phyloP scores from a whole-genome alignment of 805 yeast genomes.

The Scheffersomyces lignosus region DNA sequence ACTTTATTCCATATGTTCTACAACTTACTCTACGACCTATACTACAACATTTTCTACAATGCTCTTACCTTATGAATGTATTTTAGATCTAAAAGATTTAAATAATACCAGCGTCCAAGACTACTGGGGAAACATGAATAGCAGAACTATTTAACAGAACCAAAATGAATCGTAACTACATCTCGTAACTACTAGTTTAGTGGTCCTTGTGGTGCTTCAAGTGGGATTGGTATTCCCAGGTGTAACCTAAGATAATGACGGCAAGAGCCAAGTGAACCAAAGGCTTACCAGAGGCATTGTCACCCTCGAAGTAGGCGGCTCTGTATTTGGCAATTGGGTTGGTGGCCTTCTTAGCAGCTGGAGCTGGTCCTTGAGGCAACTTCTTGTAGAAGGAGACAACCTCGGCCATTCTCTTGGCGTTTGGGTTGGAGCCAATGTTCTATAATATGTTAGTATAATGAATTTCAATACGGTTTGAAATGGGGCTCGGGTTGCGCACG shows the following conservation, averaged over 20 bases:
- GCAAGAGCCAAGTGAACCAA: conserved; percentile 71
- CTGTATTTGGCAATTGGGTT: conserved; percentile 76
- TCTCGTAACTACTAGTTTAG: too few species aligned
- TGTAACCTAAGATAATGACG: conserved; percentile 77
- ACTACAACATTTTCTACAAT: too few species aligned
- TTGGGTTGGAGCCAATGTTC: conserved; percentile 94
- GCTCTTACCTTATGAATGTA: too few species aligned
- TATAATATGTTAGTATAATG: conserved; percentile 36
- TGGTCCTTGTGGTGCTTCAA: conserved; percentile 41
- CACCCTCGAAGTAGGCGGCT: conserved; percentile 83
- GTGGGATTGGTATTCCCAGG: conserved; percentile 92
- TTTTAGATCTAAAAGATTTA: too few species aligned
- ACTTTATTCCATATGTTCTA: too few species aligned
- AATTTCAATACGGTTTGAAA: too few species aligned
- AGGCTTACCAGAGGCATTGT: conserved; percentile 82
- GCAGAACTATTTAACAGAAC: too few species aligned
- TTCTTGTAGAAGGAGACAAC: conserved; percentile 95
- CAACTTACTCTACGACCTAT: too few species aligned
- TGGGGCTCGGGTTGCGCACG: neutral
- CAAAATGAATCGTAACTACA: too few species aligned
- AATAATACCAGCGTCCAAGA: too few species aligned
- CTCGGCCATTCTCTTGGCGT: conserved; percentile 94
- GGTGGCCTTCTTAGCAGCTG: conserved; percentile 63
- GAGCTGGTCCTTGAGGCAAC: conserved; percentile 91
- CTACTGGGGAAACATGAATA: too few species aligned